A percentile compares a stretch with the other conserved stretches of the same genome.
phyloP scores from a whole-genome alignment of 257 asterid genomes.

The Nicotiana benthamiana region DNA sequence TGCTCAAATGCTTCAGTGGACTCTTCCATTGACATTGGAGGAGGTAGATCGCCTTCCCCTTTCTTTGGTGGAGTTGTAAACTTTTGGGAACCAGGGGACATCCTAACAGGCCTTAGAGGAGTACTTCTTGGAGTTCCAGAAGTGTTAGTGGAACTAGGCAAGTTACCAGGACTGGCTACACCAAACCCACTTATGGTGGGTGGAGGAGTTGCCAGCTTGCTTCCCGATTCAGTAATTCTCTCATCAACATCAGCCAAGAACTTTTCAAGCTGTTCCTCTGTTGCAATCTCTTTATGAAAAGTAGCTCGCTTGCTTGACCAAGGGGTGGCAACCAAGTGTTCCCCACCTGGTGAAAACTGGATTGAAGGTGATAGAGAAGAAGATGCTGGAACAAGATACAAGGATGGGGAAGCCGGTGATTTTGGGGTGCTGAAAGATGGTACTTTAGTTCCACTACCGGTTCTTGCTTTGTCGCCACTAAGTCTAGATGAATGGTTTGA shows the following conservation, averaged over 20 bases:
- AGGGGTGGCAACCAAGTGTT: conserved; percentile 48
- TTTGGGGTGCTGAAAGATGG: conserved; percentile 48
- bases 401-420: conserved; percentile 71
- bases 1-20: conserved; percentile 63
- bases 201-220: conserved; percentile 74
- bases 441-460: conserved; percentile 40
- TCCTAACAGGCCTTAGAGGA: conserved; percentile 87
- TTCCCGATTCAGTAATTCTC: conserved; percentile 63
- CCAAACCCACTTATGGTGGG: conserved; percentile 62
- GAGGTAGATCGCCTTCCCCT: conserved; percentile 87
- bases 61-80: conserved; percentile 91
- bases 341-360: conserved; percentile 49
- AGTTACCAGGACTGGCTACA: conserved; percentile 51
- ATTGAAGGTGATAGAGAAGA: conserved; percentile 48
- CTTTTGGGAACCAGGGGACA: conserved; percentile 93
- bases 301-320: conserved; percentile 69
- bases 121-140: conserved; percentile 85
- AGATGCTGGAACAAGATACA: conserved; percentile 56
- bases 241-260: conserved; percentile 86
- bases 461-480: conserved; percentile 50
- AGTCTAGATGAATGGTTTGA: conserved; percentile 38
- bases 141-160: conserved; percentile 49
- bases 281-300: conserved; percentile 56
- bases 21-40: conserved; percentile 93
- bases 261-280: conserved; percentile 64